These are phyloP conservation scores for Verruconis gallopava DNA, from an alignment of 2,329 filamentous ascomycete species.

Conservation along the genomic window DNA sequence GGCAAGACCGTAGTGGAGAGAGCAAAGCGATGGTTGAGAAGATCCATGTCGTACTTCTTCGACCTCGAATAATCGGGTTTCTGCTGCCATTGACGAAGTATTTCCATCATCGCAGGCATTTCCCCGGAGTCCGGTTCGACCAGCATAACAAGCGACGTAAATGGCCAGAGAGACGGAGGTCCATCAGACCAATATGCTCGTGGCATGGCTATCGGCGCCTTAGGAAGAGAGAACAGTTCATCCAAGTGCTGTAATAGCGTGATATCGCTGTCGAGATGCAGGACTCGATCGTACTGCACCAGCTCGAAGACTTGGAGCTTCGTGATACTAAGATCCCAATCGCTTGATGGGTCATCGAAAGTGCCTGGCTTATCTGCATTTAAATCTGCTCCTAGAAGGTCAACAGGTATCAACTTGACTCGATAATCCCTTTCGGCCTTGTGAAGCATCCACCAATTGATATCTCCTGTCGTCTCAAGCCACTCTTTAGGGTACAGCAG, in stretches of 20 bases:
- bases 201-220: slow-evolving; percentile 50
- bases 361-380: slow-evolving; percentile 7
- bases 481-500: slow-evolving; percentile 32
- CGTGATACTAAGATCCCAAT: slow-evolving; percentile 9
- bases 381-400: slow-evolving; percentile 1
- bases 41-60: slow-evolving; percentile 51
- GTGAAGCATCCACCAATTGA: slow-evolving; percentile 3
- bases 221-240: slow-evolving; percentile 55
- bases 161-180: slow-evolving; percentile 28
- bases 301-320: slow-evolving; percentile 10
- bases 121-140: slow-evolving; percentile 37
- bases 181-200: slow-evolving; percentile 57
- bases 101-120: slow-evolving; percentile 14
- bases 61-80: slow-evolving; percentile 14
- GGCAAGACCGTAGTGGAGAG: slow-evolving; percentile 48
- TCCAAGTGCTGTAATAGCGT: slow-evolving; percentile 43
- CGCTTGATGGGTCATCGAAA: slow-evolving; percentile 2
- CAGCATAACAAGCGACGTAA: slow-evolving; percentile 51
- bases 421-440: slow-evolving; percentile 6
- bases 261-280: slow-evolving; percentile 9
- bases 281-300: slow-evolving; percentile 8
- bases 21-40: slow-evolving; percentile 50
- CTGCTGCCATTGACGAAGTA: slow-evolving; percentile 12
- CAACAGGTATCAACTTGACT: slow-evolving; percentile 8
- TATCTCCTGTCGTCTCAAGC: slow-evolving; percentile 12